Conservation (phyloP, 2,329 filamentous ascomycete species). For the Ophiostoma novo-ulmi region DNA sequence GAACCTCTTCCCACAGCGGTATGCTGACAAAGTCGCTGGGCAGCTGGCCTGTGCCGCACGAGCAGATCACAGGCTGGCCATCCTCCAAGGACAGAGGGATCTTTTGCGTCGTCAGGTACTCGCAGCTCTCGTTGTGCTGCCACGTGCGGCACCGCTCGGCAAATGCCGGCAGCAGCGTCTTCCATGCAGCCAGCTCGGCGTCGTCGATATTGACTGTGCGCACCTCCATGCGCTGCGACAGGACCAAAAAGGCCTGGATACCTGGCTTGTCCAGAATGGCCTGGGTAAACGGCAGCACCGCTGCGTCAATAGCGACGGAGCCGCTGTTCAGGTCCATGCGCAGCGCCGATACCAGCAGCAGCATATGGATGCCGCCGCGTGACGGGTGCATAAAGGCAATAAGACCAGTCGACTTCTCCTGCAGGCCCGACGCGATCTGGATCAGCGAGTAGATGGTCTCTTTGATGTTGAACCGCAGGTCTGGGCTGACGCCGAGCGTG, state of each 20-base stretch:
- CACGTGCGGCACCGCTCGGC: conserved; percentile 48
- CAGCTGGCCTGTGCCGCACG: conserved; percentile 42
- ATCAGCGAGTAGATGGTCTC: neutral
- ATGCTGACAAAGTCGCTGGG: conserved; percentile 39
- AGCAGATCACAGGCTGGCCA: conserved; percentile 36
- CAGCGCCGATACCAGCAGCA: conserved; percentile 4
- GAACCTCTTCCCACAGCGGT: conserved; percentile 42
- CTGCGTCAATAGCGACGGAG: neutral
- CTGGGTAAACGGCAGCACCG: neutral
- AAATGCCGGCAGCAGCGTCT: conserved; percentile 40
- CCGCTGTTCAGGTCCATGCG: conserved; percentile 5
- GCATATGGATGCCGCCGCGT: conserved; percentile 3
- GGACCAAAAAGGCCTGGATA: neutral
- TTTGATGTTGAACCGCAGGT: conserved; percentile 6
- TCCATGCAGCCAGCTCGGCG: conserved; percentile 53
- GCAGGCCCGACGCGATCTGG: conserved; percentile 12
- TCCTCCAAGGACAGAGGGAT: conserved; percentile 37
- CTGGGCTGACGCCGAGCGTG: neutral
- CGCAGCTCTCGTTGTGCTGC: conserved; percentile 41
- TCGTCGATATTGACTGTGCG: conserved; percentile 41
- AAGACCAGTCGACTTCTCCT: conserved; percentile 22
- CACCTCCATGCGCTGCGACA: neutral
- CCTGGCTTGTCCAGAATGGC: neutral
- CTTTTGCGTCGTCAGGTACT: conserved; percentile 34
- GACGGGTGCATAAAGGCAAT: neutral